Base-by-base conservation (phyloP, 1,284 basidiomycete species). In the Dichomitus squalens region DNA sequence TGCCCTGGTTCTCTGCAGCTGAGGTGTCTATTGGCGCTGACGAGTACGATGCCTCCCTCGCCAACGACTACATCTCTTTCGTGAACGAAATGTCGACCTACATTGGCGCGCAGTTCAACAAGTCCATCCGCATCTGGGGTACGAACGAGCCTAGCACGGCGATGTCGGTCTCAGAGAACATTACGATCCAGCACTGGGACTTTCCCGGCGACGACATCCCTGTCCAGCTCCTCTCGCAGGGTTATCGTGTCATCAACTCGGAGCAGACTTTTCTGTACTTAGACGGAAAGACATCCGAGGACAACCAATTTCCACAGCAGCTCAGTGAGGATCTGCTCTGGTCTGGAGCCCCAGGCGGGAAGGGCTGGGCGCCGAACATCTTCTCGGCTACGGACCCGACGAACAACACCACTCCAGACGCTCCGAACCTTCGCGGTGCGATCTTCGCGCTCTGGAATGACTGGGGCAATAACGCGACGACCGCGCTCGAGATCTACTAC, bases 111-210 rank as follows among this genome's bases (percentile, higher is more conserved):
- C 53, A 64, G 34, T 54, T 62, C 4, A 63, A 66, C 27, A 74
- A 73, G 59, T 54, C 62, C 5, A 72, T 72, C 46, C 70, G 72
- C 18, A 66, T 72, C 23, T 73, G 70, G 72, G 72, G 72, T 31
- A 73, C 72, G 49, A 60, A 68, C 59, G 72, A 73, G 64, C 72
- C 72, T 21, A 69, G 68, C 52, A 62, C 53, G 21, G 70, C 64
- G 18, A 54, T 65, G 41, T 66, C 66, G 14, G 64, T 73, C 52
- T 67, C 64, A n/a, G 63, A 62, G 39, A 55, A 70, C 62, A 63
- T 76, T 53, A 75, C 72, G 18, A 75, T 75, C 52, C 75, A 75
- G 61, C 75, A 76, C 59, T 76, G 72, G 72, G 68, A 73, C 58
- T 71, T 75, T 60, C 73, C 70, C 11, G 73, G 69, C 12, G 72